Evolutionary conservation across 805 yeast species (phyloP).

Genomic region (Pichia gijzeniarum): DNA sequence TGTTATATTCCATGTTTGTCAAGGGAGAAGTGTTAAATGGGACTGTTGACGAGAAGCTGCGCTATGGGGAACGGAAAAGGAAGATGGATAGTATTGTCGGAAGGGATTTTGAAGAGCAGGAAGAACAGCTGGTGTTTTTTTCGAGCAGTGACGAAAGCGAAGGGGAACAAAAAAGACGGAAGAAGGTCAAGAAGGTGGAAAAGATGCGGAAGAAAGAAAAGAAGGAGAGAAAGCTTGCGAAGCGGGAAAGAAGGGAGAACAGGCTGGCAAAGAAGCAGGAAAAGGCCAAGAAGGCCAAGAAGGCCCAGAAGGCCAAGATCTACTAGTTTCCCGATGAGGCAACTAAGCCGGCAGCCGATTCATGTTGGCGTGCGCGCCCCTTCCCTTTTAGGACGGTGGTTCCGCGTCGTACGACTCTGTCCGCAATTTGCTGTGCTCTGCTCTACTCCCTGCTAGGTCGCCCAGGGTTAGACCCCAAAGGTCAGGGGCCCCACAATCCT

Average conservation of each 20-base stretch:
- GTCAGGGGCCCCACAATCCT: no score
- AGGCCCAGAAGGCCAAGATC: not conserved
- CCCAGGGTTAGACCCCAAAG: no score
- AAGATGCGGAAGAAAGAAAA: conserved; percentile 21
- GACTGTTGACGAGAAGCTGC: conserved; percentile 37
- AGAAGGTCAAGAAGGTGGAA: conserved; percentile 21
- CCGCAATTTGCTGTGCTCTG: no score
- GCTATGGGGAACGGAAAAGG: conserved; percentile 1
- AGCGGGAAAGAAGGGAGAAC: conserved; percentile 6
- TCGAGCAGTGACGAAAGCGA: conserved; percentile 23
- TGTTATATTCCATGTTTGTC: conserved; percentile 80
- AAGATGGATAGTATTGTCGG: conserved; percentile 5
- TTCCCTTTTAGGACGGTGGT: no score
- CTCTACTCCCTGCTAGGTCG: no score
- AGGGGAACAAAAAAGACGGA: conserved; percentile 22
- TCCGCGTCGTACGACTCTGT: no score
- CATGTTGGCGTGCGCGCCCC: no score
- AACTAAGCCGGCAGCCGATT: no score
- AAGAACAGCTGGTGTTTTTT: conserved; percentile 20
- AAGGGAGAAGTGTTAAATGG: conserved; percentile 82
- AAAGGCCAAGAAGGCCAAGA: no score
- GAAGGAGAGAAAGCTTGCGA: conserved; percentile 19
- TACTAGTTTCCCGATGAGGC: no score
- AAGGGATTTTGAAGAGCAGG: not conserved
- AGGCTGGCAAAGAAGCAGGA: no score